A percentile compares a stretch with the other conserved stretches of the same genome.
Evolutionary conservation across 768 basidiomycete species (phyloP).

Genomic region (Dentipellis sp.): DNA sequence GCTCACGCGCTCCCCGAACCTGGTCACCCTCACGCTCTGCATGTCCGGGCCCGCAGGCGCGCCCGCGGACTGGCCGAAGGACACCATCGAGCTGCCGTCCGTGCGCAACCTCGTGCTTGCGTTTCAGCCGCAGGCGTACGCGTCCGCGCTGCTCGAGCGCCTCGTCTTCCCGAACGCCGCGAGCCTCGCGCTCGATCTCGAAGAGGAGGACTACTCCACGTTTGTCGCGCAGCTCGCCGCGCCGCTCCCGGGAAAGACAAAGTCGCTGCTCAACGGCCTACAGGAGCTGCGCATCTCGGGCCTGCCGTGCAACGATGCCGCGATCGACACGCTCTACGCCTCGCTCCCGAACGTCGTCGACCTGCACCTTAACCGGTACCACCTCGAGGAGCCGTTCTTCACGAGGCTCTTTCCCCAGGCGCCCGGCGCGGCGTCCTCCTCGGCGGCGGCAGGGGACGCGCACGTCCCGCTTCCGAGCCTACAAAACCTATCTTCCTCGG

Average conservation of each 20-base stretch:
- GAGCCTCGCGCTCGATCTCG: constrained; percentile 42
- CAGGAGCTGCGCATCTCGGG: constrained; percentile 43
- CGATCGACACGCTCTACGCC: constrained; percentile 30
- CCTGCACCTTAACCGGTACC: constrained; percentile 31
- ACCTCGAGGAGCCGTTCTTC: constrained; percentile 22
- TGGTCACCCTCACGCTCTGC: constrained; percentile 42
- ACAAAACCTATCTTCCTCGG: constrained; percentile 35
- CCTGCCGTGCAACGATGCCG: constrained; percentile 31
- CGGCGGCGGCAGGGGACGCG: neutral
- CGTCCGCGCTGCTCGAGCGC: constrained; percentile 22
- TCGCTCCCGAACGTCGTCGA: constrained; percentile 38
- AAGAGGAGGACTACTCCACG: constrained; percentile 41
- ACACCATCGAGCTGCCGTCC: constrained; percentile 14
- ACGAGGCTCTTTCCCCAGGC: constrained; percentile 8
- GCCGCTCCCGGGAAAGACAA: constrained; percentile 23
- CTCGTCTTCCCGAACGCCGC: constrained; percentile 28
- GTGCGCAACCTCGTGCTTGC: constrained; percentile 24
- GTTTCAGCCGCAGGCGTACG: constrained; percentile 22
- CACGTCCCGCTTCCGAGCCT: constrained; percentile 41
- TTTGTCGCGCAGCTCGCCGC: constrained; percentile 36
- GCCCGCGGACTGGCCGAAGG: constrained; percentile 27
- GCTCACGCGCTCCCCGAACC: constrained; percentile 41
- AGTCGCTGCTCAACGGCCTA: constrained; percentile 39
- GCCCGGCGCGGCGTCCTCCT: constrained; percentile 10
- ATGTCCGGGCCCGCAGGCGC: constrained; percentile 46